Evolutionary conservation across 1,139 yeast genomes (phyloP).

Genomic region (Hyphopichia wangnamkhiaoensis): DNA sequence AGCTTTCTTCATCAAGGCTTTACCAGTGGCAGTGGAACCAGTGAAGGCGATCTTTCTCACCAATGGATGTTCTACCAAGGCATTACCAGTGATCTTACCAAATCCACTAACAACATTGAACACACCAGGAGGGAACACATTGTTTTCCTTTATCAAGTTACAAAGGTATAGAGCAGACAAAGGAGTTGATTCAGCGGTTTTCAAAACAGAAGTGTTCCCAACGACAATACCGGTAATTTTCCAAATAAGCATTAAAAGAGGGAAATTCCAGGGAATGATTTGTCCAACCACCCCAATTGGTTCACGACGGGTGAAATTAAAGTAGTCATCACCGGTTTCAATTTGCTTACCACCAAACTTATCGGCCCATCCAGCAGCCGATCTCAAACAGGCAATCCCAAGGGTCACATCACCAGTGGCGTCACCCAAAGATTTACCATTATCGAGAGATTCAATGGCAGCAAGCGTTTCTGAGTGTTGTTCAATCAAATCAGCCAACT

Average conservation of each 20-base stretch:
- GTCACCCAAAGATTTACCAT: conserved; percentile 63
- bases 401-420: conserved; percentile 47
- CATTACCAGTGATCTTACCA: conserved; percentile 33
- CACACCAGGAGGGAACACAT: conserved; percentile 34
- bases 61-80: conserved; percentile 30
- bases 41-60: conserved; percentile 39
- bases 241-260: conserved; percentile 39
- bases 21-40: conserved; percentile 39
- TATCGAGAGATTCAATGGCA: conserved; percentile 66
- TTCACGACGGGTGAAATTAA: conserved; percentile 36
- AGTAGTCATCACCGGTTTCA: conserved; percentile 51
- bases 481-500: conserved; percentile 57
- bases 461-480: conserved; percentile 52
- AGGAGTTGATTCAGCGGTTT: conserved; percentile 38
- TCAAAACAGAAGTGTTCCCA: conserved; percentile 36
- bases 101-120: conserved; percentile 34
- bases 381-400: conserved; percentile 53
- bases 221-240: conserved; percentile 37
- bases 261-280: conserved; percentile 42
- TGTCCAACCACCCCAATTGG: conserved; percentile 42
- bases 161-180: conserved; percentile 34
- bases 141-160: conserved; percentile 28
- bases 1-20: conserved; percentile 32
- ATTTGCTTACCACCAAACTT: conserved; percentile 63
- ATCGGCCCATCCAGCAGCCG: conserved; percentile 76